These are phyloP conservation scores for Fraxinus dipetala DNA, from an alignment of 305 asterid genomes.

Conservation along the genomic window DNA sequence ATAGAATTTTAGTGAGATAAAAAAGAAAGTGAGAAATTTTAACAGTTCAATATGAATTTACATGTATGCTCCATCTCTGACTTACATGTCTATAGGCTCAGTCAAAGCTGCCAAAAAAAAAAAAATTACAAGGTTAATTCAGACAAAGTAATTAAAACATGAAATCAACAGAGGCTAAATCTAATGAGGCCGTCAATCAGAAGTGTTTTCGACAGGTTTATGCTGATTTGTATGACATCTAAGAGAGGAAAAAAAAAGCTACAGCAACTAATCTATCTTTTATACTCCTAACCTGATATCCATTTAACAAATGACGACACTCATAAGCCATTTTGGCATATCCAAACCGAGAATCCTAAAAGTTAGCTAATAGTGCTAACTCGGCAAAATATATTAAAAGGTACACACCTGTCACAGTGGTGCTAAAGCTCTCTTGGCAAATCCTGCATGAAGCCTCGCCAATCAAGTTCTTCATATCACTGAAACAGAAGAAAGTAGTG, in stretches of 20 bases:
- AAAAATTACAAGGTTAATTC: conserved; percentile 21
- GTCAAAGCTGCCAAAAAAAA: conserved; percentile 52
- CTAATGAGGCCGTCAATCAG: background rate
- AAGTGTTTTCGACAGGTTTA: background rate
- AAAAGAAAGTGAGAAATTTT: background rate
- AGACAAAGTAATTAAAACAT: background rate
- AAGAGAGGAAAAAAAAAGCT: background rate
- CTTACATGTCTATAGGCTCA: conserved; percentile 75
- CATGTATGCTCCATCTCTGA: conserved; percentile 10
- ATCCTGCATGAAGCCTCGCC: conserved; percentile 82
- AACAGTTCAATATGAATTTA: background rate
- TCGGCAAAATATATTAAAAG: background rate
- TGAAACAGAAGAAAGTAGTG: conserved; percentile 30
- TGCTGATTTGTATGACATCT: background rate
- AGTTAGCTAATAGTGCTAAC: background rate
- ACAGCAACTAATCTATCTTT: background rate
- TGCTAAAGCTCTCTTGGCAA: conserved; percentile 91
- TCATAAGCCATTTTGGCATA: background rate
- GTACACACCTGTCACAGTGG: conserved; percentile 55
- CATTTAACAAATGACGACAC: background rate
- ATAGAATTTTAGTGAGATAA: background rate
- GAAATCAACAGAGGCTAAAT: background rate
- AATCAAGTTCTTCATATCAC: conserved; percentile 82
- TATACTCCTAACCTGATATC: background rate
- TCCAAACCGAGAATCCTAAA: background rate